Evolutionary conservation across 106 monocot genomes (phyloP), one percentile per base, ranked within the genome.

Genomic region (Gastrodia elata): DNA sequence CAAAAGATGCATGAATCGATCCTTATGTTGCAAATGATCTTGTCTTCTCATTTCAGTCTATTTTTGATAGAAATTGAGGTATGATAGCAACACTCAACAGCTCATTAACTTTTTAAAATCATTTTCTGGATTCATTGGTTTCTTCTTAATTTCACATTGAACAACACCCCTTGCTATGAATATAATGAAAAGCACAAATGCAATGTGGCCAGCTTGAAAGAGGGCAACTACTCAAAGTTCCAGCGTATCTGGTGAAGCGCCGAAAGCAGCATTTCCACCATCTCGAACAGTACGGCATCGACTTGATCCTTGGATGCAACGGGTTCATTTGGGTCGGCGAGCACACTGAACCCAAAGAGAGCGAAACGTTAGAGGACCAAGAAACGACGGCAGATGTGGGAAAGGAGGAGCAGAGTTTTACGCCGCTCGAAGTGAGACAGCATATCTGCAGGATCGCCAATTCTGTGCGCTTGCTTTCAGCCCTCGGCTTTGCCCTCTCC

Each of bases 191-290:
- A n/a, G n/a, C n/a, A n/a, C n/a, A n/a, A n/a, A n/a, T n/a, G n/a
- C n/a, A 1, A 3, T n/a, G 3, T 52, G 52, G 6, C 2, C 88
- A 98, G 98, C 93, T 98, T 26, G 83, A 88, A 76, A 93, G 80
- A 77, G 98, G 98, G 38, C 93, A 88, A 65, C 52, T 98, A 82
- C 86, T 98, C 15, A 77, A 74, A 24, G 91, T 89, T 10, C 78
- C 88, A 20, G 73, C 98, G 28, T 98, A 98, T 65, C 75, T 98
- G 14, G 88, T 98, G 38, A 98, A 98, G 73, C 82, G 93, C 2
- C 82, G 91, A 9, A 98, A 98, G 76, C 93, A 98, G 25, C 98
- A 98, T 64, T 98, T 98, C 78, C 98, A 98, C 79, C 81, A 91
- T 77, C 87, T 98, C 8, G 91, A 98, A 27, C 74, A 91, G 27